Evolutionary conservation across 768 basidiomycete genomes (phyloP).

Genomic region (Dioszegia aurantiaca): DNA sequence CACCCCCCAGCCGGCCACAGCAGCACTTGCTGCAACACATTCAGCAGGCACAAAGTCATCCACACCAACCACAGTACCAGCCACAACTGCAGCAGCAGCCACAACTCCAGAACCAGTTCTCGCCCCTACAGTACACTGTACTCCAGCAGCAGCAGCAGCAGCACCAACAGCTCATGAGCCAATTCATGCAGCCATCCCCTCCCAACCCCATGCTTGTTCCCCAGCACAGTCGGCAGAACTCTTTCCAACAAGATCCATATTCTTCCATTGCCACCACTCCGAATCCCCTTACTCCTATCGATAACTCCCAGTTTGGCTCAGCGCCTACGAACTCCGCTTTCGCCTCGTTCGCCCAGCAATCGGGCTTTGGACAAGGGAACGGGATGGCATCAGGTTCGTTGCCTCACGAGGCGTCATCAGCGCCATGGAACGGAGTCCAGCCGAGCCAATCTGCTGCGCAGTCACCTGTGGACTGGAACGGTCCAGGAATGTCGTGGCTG

Average conservation of each 20-base stretch:
- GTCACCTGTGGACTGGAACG: constrained; percentile 22
- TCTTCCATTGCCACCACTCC: constrained; percentile 36
- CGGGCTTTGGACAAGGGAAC: constrained; percentile 9
- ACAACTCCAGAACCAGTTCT: constrained; percentile 2
- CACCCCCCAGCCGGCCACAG: constrained; percentile 3
- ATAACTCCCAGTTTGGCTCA: constrained; percentile 13
- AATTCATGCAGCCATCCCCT: constrained; percentile 18
- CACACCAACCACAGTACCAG: background rate
- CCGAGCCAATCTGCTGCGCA: constrained; percentile 5
- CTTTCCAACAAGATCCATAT: constrained; percentile 18
- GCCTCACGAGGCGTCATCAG: constrained; percentile 36
- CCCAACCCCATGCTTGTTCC: constrained; percentile 28
- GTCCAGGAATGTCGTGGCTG: constrained; percentile 10
- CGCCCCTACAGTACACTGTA: background rate
- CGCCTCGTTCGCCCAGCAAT: background rate
- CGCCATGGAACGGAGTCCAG: constrained; percentile 24
- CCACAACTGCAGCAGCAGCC: background rate
- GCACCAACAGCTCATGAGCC: constrained; percentile 13
- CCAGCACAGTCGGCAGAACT: constrained; percentile 26
- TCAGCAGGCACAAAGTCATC: background rate
- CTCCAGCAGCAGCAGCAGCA: constrained; percentile 12
- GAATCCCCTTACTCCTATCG: constrained; percentile 30
- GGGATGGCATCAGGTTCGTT: constrained; percentile 20
- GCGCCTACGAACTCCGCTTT: constrained; percentile 1
- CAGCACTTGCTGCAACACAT: constrained; percentile 4